Percentiles rank a stretch among this genome's conserved stretches.
phyloP scores from a whole-genome alignment of 805 yeast genomes.

The Ogataea nakhonphanomensis region DNA sequence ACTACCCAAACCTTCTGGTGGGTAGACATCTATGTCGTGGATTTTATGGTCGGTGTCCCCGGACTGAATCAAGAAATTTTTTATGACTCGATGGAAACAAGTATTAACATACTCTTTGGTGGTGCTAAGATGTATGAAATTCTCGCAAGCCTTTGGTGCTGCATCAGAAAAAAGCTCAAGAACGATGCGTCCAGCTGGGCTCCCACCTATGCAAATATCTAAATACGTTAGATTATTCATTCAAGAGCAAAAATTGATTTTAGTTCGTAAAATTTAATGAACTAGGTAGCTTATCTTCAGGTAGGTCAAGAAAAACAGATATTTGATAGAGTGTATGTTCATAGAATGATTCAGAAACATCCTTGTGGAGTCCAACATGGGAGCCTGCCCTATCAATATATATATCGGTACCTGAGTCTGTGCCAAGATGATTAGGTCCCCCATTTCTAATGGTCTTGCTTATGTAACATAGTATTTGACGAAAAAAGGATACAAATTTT shows the following conservation, averaged over 20 bases:
- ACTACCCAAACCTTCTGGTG: constrained; percentile 31
- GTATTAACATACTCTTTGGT: constrained; percentile 41
- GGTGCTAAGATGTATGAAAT: constrained; percentile 47
- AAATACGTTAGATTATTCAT: constrained; percentile 35
- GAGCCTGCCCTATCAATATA: too few species aligned
- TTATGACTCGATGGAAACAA: constrained; percentile 59
- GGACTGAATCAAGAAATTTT: constrained; percentile 68
- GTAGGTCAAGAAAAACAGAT: too few species aligned
- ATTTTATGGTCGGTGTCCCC: constrained; percentile 50
- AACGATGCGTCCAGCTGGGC: constrained; percentile 57
- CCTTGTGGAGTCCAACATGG: too few species aligned
- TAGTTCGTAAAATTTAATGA: not conserved
- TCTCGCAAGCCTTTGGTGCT: constrained; percentile 57
- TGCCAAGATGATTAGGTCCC: too few species aligned
- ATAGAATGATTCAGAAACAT: too few species aligned
- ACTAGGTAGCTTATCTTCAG: too few species aligned
- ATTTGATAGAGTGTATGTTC: too few species aligned
- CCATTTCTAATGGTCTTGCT: too few species aligned
- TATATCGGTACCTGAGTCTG: too few species aligned
- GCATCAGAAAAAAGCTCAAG: constrained; percentile 42
- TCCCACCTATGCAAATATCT: constrained; percentile 48
- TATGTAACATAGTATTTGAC: too few species aligned
- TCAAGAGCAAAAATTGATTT: not conserved
- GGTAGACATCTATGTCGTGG: constrained; percentile 17
- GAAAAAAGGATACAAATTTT: too few species aligned